These are phyloP conservation scores for Colletotrichum orchidophilum DNA, from an alignment of 2,329 filamentous ascomycete genomes.

Conservation along the genomic window DNA sequence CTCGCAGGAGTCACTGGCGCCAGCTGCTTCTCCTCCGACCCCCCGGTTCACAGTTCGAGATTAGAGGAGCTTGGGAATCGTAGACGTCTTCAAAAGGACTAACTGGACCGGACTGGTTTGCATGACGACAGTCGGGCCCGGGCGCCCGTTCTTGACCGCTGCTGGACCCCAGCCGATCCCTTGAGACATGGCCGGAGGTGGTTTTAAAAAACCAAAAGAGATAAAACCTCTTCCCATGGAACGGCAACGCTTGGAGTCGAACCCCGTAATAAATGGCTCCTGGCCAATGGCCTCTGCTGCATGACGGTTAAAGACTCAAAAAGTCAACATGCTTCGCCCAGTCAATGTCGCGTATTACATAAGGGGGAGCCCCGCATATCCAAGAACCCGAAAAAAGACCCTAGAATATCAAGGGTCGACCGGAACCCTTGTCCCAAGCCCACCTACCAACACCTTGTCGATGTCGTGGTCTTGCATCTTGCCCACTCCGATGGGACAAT, in stretches of 20 bases:
- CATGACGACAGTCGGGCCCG: conserved; percentile 10
- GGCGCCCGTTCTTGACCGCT: not conserved
- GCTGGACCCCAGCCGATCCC: not conserved
- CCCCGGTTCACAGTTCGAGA: not conserved
- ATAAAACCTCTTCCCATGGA: not conserved
- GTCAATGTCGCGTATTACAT: conserved; percentile 18
- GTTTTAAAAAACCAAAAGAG: not conserved
- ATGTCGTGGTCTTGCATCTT: conserved; percentile 24
- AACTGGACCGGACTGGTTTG: not conserved
- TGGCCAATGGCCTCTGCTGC: conserved; percentile 16
- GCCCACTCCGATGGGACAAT: conserved; percentile 27
- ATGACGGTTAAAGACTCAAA: not conserved
- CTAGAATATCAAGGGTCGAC: conserved; percentile 10
- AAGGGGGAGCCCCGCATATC: conserved; percentile 14
- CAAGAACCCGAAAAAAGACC: conserved; percentile 8
- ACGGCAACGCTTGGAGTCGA: not conserved
- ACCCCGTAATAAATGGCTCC: not conserved
- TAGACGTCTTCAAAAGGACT: not conserved
- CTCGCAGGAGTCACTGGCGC: not conserved
- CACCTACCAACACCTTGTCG: conserved; percentile 8
- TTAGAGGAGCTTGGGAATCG: not conserved
- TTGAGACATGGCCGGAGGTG: not conserved
- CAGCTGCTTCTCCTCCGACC: not conserved
- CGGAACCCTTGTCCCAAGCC: conserved; percentile 18
- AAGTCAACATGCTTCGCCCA: not conserved